phyloP scores from a whole-genome alignment of 352 stramenopile genomes.

The Saprolegnia diclina region DNA sequence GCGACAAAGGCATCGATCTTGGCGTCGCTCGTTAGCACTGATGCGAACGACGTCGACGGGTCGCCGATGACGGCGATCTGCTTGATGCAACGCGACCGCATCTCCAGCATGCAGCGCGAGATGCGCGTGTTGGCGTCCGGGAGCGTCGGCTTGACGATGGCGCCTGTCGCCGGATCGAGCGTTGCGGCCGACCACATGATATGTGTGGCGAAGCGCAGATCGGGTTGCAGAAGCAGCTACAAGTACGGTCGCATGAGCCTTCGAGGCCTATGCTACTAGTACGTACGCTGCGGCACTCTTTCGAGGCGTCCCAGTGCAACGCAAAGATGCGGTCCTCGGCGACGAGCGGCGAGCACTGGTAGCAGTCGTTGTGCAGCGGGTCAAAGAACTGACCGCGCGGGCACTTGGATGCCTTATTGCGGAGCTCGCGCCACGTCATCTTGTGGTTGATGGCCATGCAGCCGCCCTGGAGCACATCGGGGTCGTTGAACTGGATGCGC shows the following conservation, averaged over 20 bases:
- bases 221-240: conserved; percentile 8
- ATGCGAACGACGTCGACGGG: background rate
- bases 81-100: conserved; percentile 7
- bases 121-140: background rate
- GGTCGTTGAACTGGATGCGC: conserved; percentile 11
- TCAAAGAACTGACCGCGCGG: background rate
- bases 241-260: background rate
- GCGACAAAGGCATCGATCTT: conserved; percentile 3
- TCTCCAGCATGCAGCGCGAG: conserved; percentile 2
- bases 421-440: conserved; percentile 17
- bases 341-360: background rate
- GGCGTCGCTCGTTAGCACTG: background rate
- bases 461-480: conserved; percentile 2
- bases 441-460: conserved; percentile 15
- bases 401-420: conserved; percentile 1
- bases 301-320: conserved; percentile 6
- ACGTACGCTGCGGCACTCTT: conserved; percentile 1
- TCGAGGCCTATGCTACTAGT: too few relatives aligned
- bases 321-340: conserved; percentile 2
- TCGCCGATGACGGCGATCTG: conserved; percentile 20
- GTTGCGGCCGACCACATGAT: background rate
- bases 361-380: conserved; percentile 12
- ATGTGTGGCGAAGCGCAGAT: conserved; percentile 1
- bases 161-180: background rate
- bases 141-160: background rate